Percentiles rank a stretch among this genome's conserved stretches.
Conservation (phyloP, 805 yeast species). For the Nakazawaea wyomingensis region DNA sequence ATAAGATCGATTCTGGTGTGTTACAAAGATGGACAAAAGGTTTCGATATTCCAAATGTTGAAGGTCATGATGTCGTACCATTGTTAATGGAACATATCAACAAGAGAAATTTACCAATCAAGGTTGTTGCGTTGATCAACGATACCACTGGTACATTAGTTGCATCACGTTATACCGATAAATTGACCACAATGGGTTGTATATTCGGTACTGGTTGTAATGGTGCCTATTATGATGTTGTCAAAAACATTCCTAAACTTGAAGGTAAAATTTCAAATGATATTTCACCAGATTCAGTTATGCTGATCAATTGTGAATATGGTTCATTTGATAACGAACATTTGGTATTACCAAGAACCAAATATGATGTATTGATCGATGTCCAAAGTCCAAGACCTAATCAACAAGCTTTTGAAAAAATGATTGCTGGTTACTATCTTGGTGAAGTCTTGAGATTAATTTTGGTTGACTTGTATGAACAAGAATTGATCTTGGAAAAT, state of each 20-base stretch:
- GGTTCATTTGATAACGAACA: slow-evolving; percentile 98
- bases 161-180: slow-evolving; percentile 92
- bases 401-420: slow-evolving; percentile 95
- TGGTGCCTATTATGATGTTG: slow-evolving; percentile 91
- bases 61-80: slow-evolving; percentile 93
- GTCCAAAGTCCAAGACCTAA: slow-evolving; percentile 93
- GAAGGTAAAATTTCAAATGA: slow-evolving; percentile 68
- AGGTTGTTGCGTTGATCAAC: slow-evolving; percentile 89
- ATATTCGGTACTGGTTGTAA: slow-evolving; percentile 98
- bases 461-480: slow-evolving; percentile 65
- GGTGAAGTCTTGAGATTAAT: slow-evolving; percentile 89
- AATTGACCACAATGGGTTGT: slow-evolving; percentile 89
- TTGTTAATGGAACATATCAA: slow-evolving; percentile 75
- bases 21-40: slow-evolving; percentile 99
- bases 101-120: slow-evolving; percentile 68
- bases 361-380: slow-evolving; percentile 79
- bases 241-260: slow-evolving; percentile 75
- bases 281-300: slow-evolving; percentile 60
- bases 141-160: slow-evolving; percentile 97
- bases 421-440: slow-evolving; percentile 95
- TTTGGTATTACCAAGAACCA: slow-evolving; percentile 80
- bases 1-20: slow-evolving; percentile 77
- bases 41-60: slow-evolving; percentile 90
- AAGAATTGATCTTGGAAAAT: slow-evolving; percentile 61
- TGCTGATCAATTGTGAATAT: slow-evolving; percentile 98